Evolutionary conservation across 2,329 filamentous ascomycete genomes (phyloP), one percentile per base, ranked within the genome.

Genomic region (Coniochaeta pulveracea): DNA sequence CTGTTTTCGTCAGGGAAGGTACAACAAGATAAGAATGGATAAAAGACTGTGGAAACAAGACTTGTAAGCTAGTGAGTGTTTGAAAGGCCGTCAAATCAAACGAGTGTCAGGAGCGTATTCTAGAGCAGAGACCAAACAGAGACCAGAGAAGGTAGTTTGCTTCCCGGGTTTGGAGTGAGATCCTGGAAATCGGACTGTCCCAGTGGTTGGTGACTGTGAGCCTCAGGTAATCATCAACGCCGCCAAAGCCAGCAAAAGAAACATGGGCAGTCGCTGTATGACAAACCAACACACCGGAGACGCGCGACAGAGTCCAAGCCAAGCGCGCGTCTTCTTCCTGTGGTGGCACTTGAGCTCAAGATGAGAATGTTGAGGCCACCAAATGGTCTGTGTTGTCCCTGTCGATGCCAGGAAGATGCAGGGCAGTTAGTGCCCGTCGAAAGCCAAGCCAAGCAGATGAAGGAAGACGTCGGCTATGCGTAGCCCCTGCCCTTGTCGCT

Each of bases 281-380:
- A 23, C 21, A n/a, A 23, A 21, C 3, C 41, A 37, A 36, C 33
- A 40, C 33, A 37, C 38, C 19, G 43, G 40, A 43, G 37, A 46
- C 44, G 43, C 47, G 44, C 48, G 44, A 46, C 45, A 43, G 42
- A 39, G 17, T 31, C 40, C 27, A 23, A 38, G 34, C 35, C 54
- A 56, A 54, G 54, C 55, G 54, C 55, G 54, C 51, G 54, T 54
- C 49, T 55, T 49, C 30, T 15, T 34, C 22, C 34, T 34, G 34
- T 35, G 34, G 34, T 26, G 34, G 28, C 18, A 31, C 28, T 31
- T 17, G 28, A 11, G 28, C 22, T 22, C n/a, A 11, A 11, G 26
- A 32, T 23, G 21, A 21, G 14, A 21, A 12, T 17, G 33, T 27
- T 17, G 26, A 31, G 28, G 28, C 28, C 28, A 31, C 18, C 34